A percentile compares a stretch with the other conserved stretches of the same genome.
Conservation (phyloP, 2,329 filamentous ascomycete species). For the Alternaria sp. region DNA sequence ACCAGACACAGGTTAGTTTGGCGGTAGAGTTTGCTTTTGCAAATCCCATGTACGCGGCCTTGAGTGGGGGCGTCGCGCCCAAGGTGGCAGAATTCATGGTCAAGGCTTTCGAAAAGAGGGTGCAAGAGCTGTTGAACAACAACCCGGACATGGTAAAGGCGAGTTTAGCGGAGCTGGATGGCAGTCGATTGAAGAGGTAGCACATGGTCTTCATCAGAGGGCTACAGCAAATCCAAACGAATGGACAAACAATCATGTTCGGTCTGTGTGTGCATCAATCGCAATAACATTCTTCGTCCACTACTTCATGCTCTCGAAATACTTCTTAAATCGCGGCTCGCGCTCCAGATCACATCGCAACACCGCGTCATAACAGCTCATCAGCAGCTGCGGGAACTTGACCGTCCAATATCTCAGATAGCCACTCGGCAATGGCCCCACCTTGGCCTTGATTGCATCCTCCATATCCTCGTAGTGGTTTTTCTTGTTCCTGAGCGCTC, state of each 20-base stretch:
- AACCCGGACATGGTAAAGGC: conserved; percentile 34
- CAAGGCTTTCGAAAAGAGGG: conserved; percentile 87
- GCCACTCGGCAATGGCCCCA: conserved; percentile 78
- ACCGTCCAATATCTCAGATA: conserved; percentile 86
- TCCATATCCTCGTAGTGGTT: conserved; percentile 99
- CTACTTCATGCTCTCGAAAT: conserved; percentile 16
- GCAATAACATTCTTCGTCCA: background rate
- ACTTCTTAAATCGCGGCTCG: conserved; percentile 17
- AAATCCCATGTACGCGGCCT: conserved; percentile 84
- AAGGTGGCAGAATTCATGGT: conserved; percentile 90
- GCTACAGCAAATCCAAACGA: background rate
- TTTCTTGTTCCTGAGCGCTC: conserved; percentile 92
- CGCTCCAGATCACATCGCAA: conserved; percentile 15
- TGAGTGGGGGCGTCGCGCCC: conserved; percentile 82
- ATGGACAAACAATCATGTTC: background rate
- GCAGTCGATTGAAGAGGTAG: conserved; percentile 32
- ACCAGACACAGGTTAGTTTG: conserved; percentile 77
- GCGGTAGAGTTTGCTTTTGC: conserved; percentile 83
- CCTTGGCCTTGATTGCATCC: conserved; percentile 74
- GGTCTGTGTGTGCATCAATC: background rate
- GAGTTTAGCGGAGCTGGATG: conserved; percentile 37
- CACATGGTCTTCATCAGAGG: background rate
- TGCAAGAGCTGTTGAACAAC: conserved; percentile 62
- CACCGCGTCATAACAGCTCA: conserved; percentile 72
- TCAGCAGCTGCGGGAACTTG: conserved; percentile 78